Evolutionary conservation across 192 early-diverging fungal species (phyloP), one percentile per base, ranked within the genome.

Genomic region (Helicostylum pulchrum): DNA sequence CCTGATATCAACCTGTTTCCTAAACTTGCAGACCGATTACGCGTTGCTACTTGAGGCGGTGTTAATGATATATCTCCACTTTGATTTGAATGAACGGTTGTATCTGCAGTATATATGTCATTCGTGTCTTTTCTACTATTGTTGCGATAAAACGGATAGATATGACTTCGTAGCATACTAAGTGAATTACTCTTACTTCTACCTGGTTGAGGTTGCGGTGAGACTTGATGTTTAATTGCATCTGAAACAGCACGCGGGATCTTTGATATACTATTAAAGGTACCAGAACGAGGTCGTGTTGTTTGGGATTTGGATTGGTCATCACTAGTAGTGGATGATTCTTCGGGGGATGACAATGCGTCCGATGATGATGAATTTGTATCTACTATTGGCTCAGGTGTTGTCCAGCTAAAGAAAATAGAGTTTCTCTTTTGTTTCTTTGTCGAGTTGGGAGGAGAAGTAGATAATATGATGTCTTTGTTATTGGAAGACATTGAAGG

Each of bases 211-310:
- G 8, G 26, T 34, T 34, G 15, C 31, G 23, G 26, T 3, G 17
- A 39, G 0, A 49, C 47, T 49, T 48, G 60, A 49, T 36, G 20
- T 36, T 64, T 50, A 30, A 66, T 36, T 12, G 54, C 64, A 36
- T 57, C 53, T 36, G 54, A 43, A 6, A 66, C 54, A 7, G 21
- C 45, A 34, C 53, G 53, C 30, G 64, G 64, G 20, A 66, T 34
- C 14, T 36, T 66, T 62, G 32, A 30, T 23, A 62, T 12, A 9
- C 26, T 55, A 34, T 55, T 34, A 8, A 32, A n/a, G n/a, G 32
- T 11, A 6, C 15, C 53, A 34, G 15, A 26, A 26, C 2, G 23
- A 9, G 53, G 15, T 31, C 14, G 26, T 23, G 53, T 26, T 2
- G 26, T 26, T 26, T 26, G 26, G 2, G 0, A 26, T 26, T 26